A percentile compares a stretch with the other conserved stretches of the same genome.
These are phyloP conservation scores for Coemansia aciculifera DNA, from an alignment of 192 early-diverging fungal species.

Conservation along the genomic window DNA sequence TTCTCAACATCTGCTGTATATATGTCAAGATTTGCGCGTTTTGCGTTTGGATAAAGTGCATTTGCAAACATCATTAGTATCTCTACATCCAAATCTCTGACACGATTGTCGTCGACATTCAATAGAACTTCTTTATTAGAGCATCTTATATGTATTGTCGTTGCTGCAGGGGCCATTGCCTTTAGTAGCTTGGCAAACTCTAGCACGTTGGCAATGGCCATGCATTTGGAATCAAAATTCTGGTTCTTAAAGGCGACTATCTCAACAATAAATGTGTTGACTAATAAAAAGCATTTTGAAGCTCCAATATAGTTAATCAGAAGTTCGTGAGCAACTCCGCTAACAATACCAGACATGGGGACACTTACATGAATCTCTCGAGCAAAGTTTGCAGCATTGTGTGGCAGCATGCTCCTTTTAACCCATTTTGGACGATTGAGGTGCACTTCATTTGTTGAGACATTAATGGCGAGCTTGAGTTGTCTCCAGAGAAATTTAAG, in stretches of 20 bases:
- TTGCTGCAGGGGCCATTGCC: neutral
- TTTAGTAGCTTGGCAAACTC: neutral
- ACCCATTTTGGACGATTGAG: neutral
- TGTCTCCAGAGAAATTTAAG: neutral
- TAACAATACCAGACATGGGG: neutral
- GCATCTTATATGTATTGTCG: too few species aligned
- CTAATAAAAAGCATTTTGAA: neutral
- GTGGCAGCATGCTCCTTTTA: neutral
- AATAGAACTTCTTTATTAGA: too few species aligned
- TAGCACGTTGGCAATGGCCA: neutral
- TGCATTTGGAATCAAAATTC: too few species aligned
- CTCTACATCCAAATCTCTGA: neutral
- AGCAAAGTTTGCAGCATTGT: neutral
- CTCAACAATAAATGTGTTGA: neutral
- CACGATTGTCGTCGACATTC: too few species aligned
- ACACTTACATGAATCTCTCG: neutral
- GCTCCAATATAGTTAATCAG: neutral
- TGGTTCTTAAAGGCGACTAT: neutral
- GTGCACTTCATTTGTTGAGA: neutral
- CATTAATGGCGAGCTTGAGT: neutral
- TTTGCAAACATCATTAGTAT: neutral
- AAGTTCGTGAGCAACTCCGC: neutral
- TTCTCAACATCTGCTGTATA: neutral
- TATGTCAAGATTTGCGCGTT: neutral
- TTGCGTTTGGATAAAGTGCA: neutral